Evolutionary conservation across 441 rosid genomes (phyloP).

Genomic region (Pelargonium fulgidum): DNA sequence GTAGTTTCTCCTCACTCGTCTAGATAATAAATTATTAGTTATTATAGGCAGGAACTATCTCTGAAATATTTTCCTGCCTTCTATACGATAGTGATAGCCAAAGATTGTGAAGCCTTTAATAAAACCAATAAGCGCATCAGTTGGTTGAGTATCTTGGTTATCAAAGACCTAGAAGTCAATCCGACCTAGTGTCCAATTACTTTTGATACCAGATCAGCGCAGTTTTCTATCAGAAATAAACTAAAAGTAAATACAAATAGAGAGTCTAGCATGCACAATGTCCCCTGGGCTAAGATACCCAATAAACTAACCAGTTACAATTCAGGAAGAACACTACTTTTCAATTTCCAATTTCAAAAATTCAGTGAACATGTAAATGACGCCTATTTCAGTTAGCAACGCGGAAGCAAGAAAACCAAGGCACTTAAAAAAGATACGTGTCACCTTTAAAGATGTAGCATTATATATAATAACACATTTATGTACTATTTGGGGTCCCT

Average conservation of each 20-base stretch:
- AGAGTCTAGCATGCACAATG: neutral
- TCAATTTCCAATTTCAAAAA: slow-evolving; percentile 1
- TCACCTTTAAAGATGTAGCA: neutral
- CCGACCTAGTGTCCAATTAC: too few relatives aligned
- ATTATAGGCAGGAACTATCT: too few relatives aligned
- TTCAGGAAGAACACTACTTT: neutral
- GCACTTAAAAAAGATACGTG: neutral
- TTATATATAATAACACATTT: neutral
- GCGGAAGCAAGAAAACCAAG: slow-evolving; percentile 8
- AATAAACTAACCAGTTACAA: neutral
- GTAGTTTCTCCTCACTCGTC: too few relatives aligned
- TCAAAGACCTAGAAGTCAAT: neutral
- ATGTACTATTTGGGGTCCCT: neutral
- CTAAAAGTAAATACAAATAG: neutral
- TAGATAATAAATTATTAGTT: too few relatives aligned
- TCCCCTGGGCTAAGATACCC: neutral
- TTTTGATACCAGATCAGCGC: too few relatives aligned
- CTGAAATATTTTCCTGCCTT: too few relatives aligned
- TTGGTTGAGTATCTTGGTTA: neutral
- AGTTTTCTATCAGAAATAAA: too few relatives aligned
- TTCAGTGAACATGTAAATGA: neutral
- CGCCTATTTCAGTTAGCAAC: neutral
- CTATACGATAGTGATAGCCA: too few relatives aligned
- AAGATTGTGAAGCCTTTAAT: neutral
- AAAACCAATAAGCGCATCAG: neutral